These are phyloP conservation scores for Boechera retrofracta DNA, from an alignment of 345 rosid genomes.

Conservation along the genomic window DNA sequence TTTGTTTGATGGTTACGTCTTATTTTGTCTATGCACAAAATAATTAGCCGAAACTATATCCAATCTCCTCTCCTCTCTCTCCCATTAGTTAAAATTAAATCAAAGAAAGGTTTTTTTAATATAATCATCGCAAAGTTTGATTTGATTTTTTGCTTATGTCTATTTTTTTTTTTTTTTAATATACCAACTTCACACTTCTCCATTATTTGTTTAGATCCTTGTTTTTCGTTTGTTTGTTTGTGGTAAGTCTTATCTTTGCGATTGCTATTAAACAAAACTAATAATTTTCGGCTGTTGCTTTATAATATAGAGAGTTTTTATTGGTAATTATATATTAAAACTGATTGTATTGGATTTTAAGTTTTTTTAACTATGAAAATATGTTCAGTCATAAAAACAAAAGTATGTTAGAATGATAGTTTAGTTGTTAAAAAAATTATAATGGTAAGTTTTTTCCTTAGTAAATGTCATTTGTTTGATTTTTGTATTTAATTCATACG, in stretches of 20 bases:
- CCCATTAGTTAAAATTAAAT: constrained; percentile 7
- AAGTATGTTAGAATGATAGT: too few relatives aligned
- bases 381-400: not conserved
- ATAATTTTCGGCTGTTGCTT: not conserved
- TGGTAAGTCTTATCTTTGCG: constrained; percentile 1
- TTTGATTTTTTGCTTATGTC: constrained; percentile 36
- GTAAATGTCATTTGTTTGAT: too few relatives aligned
- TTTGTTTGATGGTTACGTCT: constrained; percentile 36
- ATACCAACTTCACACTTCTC: constrained; percentile 24
- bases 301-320: not conserved
- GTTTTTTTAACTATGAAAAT: not conserved
- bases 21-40: not conserved
- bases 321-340: too few relatives aligned
- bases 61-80: constrained; percentile 24
- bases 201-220: constrained; percentile 28
- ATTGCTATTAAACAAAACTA: constrained; percentile 4
- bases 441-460: too few relatives aligned
- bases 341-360: too few relatives aligned
- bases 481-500: too few relatives aligned
- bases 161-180: not conserved
- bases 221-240: constrained; percentile 7
- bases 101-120: not conserved
- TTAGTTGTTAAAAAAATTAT: too few relatives aligned
- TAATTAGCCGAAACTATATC: constrained; percentile 39
- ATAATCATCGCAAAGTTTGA: not conserved